phyloP scores from a whole-genome alignment of 2,329 filamentous ascomycete species.

The Trichoderma sp. region DNA sequence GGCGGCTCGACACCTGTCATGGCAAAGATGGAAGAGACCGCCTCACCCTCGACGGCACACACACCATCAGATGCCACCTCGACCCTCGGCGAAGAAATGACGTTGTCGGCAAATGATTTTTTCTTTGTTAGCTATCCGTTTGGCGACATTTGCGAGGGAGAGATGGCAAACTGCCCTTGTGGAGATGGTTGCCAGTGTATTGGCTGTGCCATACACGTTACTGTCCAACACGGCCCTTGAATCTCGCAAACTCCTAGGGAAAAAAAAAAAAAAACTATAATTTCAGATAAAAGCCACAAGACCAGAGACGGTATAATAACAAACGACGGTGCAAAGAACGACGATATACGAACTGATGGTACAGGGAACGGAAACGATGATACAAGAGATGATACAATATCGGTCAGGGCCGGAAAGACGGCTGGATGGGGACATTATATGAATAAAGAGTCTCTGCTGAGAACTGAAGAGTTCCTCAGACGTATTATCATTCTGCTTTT shows the following conservation, averaged over 20 bases:
- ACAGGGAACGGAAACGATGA: neutral
- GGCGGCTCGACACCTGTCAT: constrained; percentile 25
- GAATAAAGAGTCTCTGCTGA: neutral
- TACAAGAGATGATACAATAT: neutral
- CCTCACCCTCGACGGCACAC: constrained; percentile 45
- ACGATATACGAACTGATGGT: neutral
- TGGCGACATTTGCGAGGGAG: constrained; percentile 50
- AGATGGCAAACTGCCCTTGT: constrained; percentile 55
- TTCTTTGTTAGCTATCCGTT: constrained; percentile 61
- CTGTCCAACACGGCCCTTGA: neutral
- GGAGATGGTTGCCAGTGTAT: constrained; percentile 62
- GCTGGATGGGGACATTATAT: neutral
- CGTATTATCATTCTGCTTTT: neutral
- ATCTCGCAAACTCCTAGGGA: neutral
- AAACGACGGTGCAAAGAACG: neutral
- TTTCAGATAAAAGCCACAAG: neutral
- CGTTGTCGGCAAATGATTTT: constrained; percentile 55
- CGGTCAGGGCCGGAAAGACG: neutral
- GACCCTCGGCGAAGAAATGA: constrained; percentile 52
- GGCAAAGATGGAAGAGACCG: constrained; percentile 33
- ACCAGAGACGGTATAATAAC: neutral
- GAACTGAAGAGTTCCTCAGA: neutral
- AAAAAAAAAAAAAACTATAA: neutral
- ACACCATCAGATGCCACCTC: constrained; percentile 53
- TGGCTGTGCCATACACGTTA: constrained; percentile 56